phyloP scores from a whole-genome alignment of 352 stramenopile species.

The Vaucheria bursata region DNA sequence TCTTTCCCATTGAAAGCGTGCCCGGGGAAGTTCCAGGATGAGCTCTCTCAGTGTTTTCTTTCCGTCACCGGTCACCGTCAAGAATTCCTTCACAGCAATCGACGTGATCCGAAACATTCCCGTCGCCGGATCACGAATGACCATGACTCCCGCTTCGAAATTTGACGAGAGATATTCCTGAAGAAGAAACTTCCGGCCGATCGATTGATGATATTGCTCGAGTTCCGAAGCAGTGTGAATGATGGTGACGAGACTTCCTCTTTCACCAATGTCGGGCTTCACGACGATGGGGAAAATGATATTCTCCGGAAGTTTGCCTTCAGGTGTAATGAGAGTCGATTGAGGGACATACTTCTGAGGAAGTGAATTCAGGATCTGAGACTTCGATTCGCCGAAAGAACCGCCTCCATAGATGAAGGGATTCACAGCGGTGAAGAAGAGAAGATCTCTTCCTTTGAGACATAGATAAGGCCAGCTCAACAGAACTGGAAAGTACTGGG shows the following conservation, averaged over 20 bases:
- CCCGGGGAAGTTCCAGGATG: neutral
- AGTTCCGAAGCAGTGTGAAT: neutral
- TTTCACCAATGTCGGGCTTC: neutral
- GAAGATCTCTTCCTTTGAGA: neutral
- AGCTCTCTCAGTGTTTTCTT: neutral
- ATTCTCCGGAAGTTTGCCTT: neutral
- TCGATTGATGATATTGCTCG: neutral
- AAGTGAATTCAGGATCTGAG: neutral
- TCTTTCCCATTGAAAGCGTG: neutral
- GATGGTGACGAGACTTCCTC: neutral
- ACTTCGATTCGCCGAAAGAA: neutral
- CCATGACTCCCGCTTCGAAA: slow-evolving; percentile 1
- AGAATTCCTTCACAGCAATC: neutral
- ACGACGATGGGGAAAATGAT: neutral
- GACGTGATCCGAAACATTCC: neutral
- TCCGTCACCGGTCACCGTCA: neutral
- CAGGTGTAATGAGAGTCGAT: neutral
- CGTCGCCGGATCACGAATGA: neutral
- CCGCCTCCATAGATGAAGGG: neutral
- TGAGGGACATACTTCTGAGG: neutral
- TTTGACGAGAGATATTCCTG: neutral
- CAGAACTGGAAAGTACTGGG: neutral
- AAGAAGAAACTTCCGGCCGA: neutral
- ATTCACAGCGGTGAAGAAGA: neutral
- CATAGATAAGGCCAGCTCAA: neutral